Evolutionary conservation across 2,329 filamentous ascomycete genomes (phyloP).

Genomic region (Diaporthe humulicola): DNA sequence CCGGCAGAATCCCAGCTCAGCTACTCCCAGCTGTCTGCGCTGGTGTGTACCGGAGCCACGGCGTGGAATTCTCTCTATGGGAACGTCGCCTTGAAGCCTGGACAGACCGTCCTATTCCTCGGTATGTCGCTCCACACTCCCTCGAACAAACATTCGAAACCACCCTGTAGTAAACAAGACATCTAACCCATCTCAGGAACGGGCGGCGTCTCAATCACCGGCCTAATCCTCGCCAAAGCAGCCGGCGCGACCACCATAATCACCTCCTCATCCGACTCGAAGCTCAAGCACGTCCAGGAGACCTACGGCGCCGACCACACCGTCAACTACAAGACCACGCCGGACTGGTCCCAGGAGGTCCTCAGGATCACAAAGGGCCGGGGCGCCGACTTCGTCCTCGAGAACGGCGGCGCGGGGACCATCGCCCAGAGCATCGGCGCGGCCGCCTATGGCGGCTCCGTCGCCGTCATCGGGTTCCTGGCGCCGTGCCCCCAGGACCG

Average conservation of each 20-base stretch:
- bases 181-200: conserved; percentile 51
- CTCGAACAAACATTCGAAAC: neutral
- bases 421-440: conserved; percentile 59
- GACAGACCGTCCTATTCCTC: conserved; percentile 54
- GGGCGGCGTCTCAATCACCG: conserved; percentile 60
- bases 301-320: conserved; percentile 57
- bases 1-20: neutral
- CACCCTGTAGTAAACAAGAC: neutral
- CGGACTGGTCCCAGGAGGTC: conserved; percentile 60
- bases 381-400: conserved; percentile 58
- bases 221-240: conserved; percentile 61
- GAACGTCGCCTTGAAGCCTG: conserved; percentile 54
- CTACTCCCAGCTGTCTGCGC: conserved; percentile 40
- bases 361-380: conserved; percentile 56
- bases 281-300: conserved; percentile 54
- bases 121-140: conserved; percentile 42
- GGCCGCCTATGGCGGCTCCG: conserved; percentile 58
- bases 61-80: conserved; percentile 64
- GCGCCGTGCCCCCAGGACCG: conserved; percentile 42
- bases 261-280: conserved; percentile 64
- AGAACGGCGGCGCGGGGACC: conserved; percentile 51
- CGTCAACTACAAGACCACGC: conserved; percentile 63
- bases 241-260: conserved; percentile 59
- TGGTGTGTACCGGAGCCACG: conserved; percentile 59
- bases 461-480: conserved; percentile 61